Conservation (phyloP, 1,139 yeast species). For the Debaryomycetaceae sp. region DNA sequence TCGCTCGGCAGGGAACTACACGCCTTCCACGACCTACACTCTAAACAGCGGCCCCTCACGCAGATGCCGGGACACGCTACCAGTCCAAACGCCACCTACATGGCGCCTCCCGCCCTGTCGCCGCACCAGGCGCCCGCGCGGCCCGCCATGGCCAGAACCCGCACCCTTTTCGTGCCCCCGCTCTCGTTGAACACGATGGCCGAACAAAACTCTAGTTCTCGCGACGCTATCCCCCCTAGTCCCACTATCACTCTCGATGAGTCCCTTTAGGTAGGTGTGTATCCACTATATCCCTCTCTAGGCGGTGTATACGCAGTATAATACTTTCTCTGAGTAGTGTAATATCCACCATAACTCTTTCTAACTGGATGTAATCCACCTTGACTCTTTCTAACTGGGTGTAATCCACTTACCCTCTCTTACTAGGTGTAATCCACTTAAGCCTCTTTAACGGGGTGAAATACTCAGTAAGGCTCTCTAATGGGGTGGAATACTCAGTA, state of each 20-base stretch:
- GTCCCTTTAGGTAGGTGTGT: slow-evolving; percentile 6
- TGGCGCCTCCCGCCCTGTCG: neutral
- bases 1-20: neutral
- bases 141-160: slow-evolving; percentile 5
- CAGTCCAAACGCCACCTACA: neutral
- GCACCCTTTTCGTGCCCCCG: slow-evolving; percentile 26
- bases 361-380: no score
- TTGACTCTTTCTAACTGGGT: no score
- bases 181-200: slow-evolving; percentile 14
- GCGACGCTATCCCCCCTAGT: slow-evolving; percentile 11
- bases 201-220: slow-evolving; percentile 3
- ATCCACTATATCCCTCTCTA: slow-evolving; percentile 35
- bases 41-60: no score
- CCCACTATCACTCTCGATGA: slow-evolving; percentile 36
- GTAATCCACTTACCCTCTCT: no score
- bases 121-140: no score
- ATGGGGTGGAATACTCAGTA: no score
- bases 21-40: neutral
- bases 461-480: no score
- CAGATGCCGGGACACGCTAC: no score
- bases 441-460: no score
- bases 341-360: slow-evolving; percentile 12
- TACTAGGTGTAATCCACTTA: no score
- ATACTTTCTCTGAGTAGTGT: slow-evolving; percentile 18
- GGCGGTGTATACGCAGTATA: slow-evolving; percentile 22